Evolutionary conservation across 306 rosid genomes (phyloP).

Genomic region (Carpinus viminea): DNA sequence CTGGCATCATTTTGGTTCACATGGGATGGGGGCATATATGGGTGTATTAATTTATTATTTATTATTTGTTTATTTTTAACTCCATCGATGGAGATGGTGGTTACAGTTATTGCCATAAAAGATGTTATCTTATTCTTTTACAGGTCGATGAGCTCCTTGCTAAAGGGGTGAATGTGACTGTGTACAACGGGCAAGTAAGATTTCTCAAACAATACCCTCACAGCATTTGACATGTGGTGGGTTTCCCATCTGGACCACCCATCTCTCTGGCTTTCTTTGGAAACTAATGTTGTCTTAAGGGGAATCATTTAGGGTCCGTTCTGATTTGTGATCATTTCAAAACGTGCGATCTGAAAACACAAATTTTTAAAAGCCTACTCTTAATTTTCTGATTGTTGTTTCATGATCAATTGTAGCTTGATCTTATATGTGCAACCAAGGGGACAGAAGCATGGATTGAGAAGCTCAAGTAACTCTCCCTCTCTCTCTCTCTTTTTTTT

Average conservation of each 20-base stretch:
- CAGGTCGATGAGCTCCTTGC: constrained; percentile 84
- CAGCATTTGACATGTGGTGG: neutral
- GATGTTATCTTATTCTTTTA: neutral
- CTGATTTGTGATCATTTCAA: no score
- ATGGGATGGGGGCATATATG: neutral
- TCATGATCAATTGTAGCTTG: constrained; percentile 48
- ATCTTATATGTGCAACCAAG: constrained; percentile 84
- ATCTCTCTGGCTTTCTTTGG: neutral
- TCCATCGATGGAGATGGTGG: neutral
- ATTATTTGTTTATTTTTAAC: neutral
- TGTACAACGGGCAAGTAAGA: constrained; percentile 88
- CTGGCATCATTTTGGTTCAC: neutral
- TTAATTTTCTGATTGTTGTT: neutral
- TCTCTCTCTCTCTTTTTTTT: neutral
- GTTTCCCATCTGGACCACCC: constrained; percentile 15
- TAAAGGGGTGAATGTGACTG: constrained; percentile 78
- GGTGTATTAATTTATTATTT: neutral
- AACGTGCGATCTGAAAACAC: no score
- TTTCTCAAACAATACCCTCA: neutral
- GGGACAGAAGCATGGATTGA: constrained; percentile 87
- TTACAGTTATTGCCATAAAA: neutral
- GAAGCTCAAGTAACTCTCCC: constrained; percentile 62
- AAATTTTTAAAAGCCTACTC: no score
- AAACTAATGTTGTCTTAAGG: neutral
- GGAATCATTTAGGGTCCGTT: neutral